Evolutionary conservation across 2,329 filamentous ascomycete species (phyloP), one percentile per base, ranked within the genome.

Genomic region (Pseudomassariella vexata): DNA sequence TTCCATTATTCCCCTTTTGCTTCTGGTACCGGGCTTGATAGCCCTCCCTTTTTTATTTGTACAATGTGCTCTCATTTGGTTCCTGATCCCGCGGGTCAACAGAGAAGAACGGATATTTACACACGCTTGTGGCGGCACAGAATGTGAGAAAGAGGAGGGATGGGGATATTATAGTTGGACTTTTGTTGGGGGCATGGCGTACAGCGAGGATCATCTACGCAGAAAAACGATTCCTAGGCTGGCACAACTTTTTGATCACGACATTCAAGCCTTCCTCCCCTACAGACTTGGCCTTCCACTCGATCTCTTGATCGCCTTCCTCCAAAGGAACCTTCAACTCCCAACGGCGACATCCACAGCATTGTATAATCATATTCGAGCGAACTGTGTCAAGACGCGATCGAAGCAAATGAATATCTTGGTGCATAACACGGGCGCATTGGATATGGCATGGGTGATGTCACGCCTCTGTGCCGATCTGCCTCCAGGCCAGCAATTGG

Each of bases 251-350:
- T 62, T 64, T 38, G 48, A 49, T 25, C 49, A 54, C 8, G 50
- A 59, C 28, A 62, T 76, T 40, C 68, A 62, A 25, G 68, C 66
- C 48, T 66, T 74, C 27, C 66, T 72, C 38, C 56, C 62, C 36
- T 57, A 60, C 19, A 63, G 72, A 8, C 61, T 69, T 19, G 73
- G 76, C 38, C 57, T 70, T 3, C 59, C 70, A 21, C 67, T 75
- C 43, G 73, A 77, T 45, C 49, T 73, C 16, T 42, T 72, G 24
- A 55, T 41, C 12, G 37, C 49, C n/a, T 42, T 56, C 23, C 27
- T 60, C 4, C 55, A 55, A 34, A 50, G 56, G 5, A 57, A 48
- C 12, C 36, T 55, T 16, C 34, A 52, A 7, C 33, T 59, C 12
- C 50, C 56, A 3, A 53, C 47, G 2, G 41, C 42, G 8, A 42